Evolutionary conservation across 345 rosid species (phyloP).

Genomic region (Angophora floribunda): DNA sequence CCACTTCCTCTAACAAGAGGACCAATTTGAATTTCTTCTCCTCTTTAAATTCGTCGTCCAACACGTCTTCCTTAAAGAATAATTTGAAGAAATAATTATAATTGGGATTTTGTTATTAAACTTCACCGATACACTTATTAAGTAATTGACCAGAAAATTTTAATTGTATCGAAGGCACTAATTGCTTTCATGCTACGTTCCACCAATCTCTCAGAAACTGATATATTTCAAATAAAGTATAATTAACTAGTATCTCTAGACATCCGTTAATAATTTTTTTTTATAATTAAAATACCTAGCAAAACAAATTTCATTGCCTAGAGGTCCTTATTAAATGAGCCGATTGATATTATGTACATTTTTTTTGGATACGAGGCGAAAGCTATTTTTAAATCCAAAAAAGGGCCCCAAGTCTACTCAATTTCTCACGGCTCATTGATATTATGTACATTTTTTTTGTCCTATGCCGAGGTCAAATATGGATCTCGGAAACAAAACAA

Average conservation of each 20-base stretch:
- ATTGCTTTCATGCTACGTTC: neutral
- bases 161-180: neutral
- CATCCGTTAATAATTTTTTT: neutral
- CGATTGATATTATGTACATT: neutral
- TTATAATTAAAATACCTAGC: neutral
- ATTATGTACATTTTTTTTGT: too few relatives aligned
- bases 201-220: neutral
- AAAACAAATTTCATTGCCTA: neutral
- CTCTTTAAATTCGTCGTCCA: neutral
- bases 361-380: too few relatives aligned
- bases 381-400: too few relatives aligned
- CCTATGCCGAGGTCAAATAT: neutral
- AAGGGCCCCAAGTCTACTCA: too few relatives aligned
- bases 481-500: neutral
- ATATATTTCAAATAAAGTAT: too few relatives aligned
- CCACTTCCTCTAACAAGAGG: neutral
- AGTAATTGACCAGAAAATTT: neutral
- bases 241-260: neutral
- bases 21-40: neutral
- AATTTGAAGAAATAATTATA: neutral
- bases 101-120: neutral
- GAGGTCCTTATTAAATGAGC: neutral
- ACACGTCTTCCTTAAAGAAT: neutral
- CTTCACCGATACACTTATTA: neutral
- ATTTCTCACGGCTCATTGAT: too few relatives aligned